Base-by-base conservation (phyloP, 2,329 filamentous ascomycete genomes). In the Pseudogymnoascus pannorum region DNA sequence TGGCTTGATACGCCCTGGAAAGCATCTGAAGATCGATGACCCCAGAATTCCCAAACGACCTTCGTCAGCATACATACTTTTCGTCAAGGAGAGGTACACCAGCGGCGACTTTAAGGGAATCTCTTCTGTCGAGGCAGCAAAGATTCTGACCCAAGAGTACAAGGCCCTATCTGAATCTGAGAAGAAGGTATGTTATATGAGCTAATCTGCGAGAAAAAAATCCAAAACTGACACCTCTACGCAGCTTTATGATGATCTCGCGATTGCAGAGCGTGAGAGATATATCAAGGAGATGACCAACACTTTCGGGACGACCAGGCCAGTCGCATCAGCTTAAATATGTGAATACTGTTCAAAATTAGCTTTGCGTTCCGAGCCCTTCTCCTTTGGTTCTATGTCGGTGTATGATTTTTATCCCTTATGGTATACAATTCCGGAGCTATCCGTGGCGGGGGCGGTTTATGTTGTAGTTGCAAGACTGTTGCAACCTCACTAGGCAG, bases 31-130 rank as follows among this genome's bases (percentile, higher is more conserved):
- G 5, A 77, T 88, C 60, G 63, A 73, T 4, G 86, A 89, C 68
- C 77, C 82, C 9, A 79, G 86, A 58, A 67, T 71, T 12, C 76
- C 81, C 57, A 84, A 81, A 70, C 63, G 63, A 1, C 73, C 77
- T 3, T 1, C 5, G 0, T 68, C n/a, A 3, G 12, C 78, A 0
- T 84, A 73, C 64, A 22, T 74, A 1, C 61, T 68, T 4, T 88
- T 82, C 72, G 33, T 64, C 42, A 66, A 60, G 24, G 80, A 82
- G 11, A 76, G 81, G 60, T 63, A 68, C 4, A 64, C 64, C 1
- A 77, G 74, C 51, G 79, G 78, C 18, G 84, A 86, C 59, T 76
- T 83, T 61, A 77, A 76, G 62, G 73, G 77, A 54, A 76, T 85
- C 62, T 6, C 60, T 0, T 0, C 74, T 0, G 1, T 3, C 0